Evolutionary conservation across 2,329 filamentous ascomycete genomes (phyloP).

Genomic region (Hymenoscyphus fraxineus): DNA sequence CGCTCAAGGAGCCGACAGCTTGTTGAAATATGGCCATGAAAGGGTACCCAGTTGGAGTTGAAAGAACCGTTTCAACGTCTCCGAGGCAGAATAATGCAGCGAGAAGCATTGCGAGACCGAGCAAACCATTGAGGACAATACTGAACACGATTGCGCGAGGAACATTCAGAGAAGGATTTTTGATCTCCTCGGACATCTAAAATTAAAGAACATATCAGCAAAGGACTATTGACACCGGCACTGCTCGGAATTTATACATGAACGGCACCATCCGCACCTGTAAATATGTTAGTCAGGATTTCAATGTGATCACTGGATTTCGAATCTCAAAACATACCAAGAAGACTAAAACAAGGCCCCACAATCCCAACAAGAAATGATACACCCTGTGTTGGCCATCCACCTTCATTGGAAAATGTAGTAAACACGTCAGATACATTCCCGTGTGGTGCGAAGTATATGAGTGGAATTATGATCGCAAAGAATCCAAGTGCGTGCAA

Average conservation of each 20-base stretch:
- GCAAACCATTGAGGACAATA: constrained; percentile 43
- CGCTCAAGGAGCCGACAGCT: constrained; percentile 21
- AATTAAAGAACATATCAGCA: constrained; percentile 18
- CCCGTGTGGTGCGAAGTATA: constrained; percentile 44
- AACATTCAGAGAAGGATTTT: constrained; percentile 38
- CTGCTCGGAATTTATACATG: too few species aligned
- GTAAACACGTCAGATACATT: constrained; percentile 42
- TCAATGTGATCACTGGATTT: too few species aligned
- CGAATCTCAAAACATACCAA: too few species aligned
- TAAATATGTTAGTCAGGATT: too few species aligned
- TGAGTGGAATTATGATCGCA: constrained; percentile 37
- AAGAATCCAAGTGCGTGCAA: constrained; percentile 39
- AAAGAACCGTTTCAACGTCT: constrained; percentile 39
- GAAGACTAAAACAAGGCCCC: too few species aligned
- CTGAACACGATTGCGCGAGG: constrained; percentile 44
- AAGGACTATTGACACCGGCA: too few species aligned
- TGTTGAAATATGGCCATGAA: constrained; percentile 41
- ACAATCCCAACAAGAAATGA: constrained; percentile 43
- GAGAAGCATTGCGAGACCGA: constrained; percentile 42
- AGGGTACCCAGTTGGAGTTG: constrained; percentile 42
- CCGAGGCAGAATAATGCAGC: constrained; percentile 44
- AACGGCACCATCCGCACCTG: too few species aligned
- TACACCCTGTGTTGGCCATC: constrained; percentile 43
- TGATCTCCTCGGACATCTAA: constrained; percentile 48
- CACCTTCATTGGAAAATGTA: constrained; percentile 43